Evolutionary conservation across 495 filamentous ascomycete genomes (phyloP).

Genomic region (Chaetomium fimeti): DNA sequence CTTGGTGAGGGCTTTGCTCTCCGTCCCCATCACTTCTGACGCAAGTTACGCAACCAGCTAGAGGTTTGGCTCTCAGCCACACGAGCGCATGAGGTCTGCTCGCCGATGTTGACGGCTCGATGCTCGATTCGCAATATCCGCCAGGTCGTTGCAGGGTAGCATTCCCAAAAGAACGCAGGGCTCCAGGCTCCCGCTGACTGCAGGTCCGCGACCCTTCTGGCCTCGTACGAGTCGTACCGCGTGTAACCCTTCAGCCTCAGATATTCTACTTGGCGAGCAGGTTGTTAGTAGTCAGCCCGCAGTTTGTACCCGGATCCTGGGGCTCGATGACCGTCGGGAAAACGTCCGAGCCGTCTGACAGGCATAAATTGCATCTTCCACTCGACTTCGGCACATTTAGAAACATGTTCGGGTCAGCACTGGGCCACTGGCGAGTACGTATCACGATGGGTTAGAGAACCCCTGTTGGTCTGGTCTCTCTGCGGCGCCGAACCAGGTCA

Average conservation of each 20-base stretch:
- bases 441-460: neutral
- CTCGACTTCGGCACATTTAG: neutral
- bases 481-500: neutral
- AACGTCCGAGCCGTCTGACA: conserved; percentile 4
- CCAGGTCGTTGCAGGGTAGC: neutral
- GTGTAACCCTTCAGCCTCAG: conserved; percentile 6
- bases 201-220: neutral
- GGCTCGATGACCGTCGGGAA: neutral
- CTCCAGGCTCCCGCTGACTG: neutral
- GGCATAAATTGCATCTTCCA: neutral
- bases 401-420: neutral
- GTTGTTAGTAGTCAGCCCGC: neutral
- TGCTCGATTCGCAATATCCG: neutral
- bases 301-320: neutral
- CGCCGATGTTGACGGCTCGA: conserved; percentile 6
- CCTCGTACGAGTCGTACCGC: neutral
- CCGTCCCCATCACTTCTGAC: neutral
- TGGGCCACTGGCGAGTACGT: neutral
- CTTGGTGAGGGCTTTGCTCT: too few species aligned
- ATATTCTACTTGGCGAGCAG: too few species aligned
- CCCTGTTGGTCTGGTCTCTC: neutral
- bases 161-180: neutral
- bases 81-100: neutral
- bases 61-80: neutral
- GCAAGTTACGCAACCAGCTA: too few species aligned